Conservation (phyloP, 2,329 filamentous ascomycete species). For the Sporothrix schenckii region DNA sequence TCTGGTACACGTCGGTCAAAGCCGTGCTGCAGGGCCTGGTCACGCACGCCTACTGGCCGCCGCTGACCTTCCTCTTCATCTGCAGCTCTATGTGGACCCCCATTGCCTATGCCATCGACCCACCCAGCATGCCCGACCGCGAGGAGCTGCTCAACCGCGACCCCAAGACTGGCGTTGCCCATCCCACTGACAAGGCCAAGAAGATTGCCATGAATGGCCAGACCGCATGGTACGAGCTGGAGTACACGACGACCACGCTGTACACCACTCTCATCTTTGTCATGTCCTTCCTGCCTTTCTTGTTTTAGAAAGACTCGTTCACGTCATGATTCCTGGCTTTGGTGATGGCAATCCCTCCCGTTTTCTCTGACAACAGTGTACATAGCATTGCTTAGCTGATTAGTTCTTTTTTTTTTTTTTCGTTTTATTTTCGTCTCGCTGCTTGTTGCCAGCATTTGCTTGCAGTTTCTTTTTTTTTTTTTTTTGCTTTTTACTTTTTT, state of each 20-base stretch:
- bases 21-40: conserved; percentile 54
- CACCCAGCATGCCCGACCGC: conserved; percentile 52
- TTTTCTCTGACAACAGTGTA: neutral
- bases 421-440: neutral
- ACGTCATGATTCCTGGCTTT: neutral
- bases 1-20: conserved; percentile 43
- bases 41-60: conserved; percentile 65
- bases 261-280: conserved; percentile 58
- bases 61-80: conserved; percentile 59
- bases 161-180: conserved; percentile 56
- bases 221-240: conserved; percentile 60
- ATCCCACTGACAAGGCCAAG: conserved; percentile 50
- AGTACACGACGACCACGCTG: conserved; percentile 55
- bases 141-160: conserved; percentile 58
- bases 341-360: neutral
- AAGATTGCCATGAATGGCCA: conserved; percentile 47
- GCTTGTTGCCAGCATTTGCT: too few relatives aligned
- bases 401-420: neutral
- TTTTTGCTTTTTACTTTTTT: neutral
- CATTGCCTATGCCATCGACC: conserved; percentile 62
- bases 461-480: neutral
- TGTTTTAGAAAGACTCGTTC: conserved; percentile 1
- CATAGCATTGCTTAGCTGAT: too few relatives aligned
- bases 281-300: conserved; percentile 32
- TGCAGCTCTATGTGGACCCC: conserved; percentile 61